These are phyloP conservation scores for Chalciporus sp. DNA, from an alignment of 1,284 basidiomycete species.

Conservation along the genomic window DNA sequence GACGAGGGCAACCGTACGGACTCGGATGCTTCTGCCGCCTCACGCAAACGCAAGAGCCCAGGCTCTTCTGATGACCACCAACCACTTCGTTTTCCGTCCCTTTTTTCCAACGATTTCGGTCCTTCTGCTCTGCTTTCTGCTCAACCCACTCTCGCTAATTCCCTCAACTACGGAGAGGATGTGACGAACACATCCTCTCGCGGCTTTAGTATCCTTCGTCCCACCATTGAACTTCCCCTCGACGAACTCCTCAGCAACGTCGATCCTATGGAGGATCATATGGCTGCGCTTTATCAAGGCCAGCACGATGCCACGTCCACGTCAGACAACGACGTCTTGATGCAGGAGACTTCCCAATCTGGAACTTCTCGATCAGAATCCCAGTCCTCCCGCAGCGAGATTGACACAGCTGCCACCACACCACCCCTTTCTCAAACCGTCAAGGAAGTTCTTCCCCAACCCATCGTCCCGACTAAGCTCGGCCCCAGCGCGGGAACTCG, in stretches of 20 bases:
- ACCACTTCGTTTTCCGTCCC: conserved; percentile 62
- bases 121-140: conserved; percentile 74
- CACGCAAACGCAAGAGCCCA: conserved; percentile 41
- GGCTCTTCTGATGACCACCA: conserved; percentile 20
- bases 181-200: conserved; percentile 50
- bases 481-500: conserved; percentile 50
- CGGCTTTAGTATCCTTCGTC: conserved; percentile 65
- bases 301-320: conserved; percentile 13
- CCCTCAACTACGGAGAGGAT: conserved; percentile 76
- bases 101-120: conserved; percentile 73
- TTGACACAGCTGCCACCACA: conserved; percentile 1
- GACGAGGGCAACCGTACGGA: conserved; percentile 29
- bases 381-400: conserved; percentile 1
- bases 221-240: conserved; percentile 78
- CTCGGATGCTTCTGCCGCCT: conserved; percentile 36
- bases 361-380: conserved; percentile 10
- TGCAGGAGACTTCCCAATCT: conserved; percentile 25
- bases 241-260: conserved; percentile 63
- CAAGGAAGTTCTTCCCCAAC: conserved; percentile 46
- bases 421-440: conserved; percentile 41
- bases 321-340: conserved; percentile 27
- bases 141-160: conserved; percentile 61
- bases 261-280: conserved; percentile 24
- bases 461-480: conserved; percentile 54
- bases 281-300: neutral